Percentiles rank a stretch among this genome's conserved stretches.
phyloP scores from a whole-genome alignment of 768 basidiomycete genomes.

The Mycena alexandri region DNA sequence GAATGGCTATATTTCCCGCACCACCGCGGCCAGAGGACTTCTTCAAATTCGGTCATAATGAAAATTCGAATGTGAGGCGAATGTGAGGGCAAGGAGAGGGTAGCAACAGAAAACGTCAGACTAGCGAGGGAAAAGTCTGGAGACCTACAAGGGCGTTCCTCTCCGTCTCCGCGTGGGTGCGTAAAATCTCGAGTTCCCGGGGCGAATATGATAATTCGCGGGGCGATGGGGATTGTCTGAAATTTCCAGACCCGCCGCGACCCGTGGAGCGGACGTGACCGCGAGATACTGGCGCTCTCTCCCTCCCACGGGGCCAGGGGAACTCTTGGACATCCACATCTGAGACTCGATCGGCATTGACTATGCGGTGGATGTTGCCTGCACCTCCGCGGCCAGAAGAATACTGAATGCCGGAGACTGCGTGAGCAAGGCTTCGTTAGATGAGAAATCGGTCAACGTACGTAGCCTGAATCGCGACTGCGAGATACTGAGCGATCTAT shows the following conservation, averaged over 20 bases:
- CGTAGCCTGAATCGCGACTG: background rate
- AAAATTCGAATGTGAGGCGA: too few relatives aligned
- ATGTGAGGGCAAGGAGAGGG: too few relatives aligned
- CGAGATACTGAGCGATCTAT: background rate
- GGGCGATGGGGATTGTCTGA: slow-evolving; percentile 5
- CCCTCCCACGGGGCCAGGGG: slow-evolving; percentile 16
- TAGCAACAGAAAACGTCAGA: background rate
- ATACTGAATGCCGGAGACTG: background rate
- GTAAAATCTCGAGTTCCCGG: slow-evolving; percentile 29
- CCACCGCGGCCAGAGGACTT: slow-evolving; percentile 30
- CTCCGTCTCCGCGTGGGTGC: slow-evolving; percentile 20
- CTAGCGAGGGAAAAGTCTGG: background rate
- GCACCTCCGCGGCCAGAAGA: slow-evolving; percentile 22
- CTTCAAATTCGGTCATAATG: background rate
- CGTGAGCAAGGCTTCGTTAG: background rate
- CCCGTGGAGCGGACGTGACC: background rate
- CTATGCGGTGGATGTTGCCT: slow-evolving; percentile 5
- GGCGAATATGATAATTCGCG: slow-evolving; percentile 13
- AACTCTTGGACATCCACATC: background rate
- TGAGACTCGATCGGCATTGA: background rate
- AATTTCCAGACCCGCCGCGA: slow-evolving; percentile 3
- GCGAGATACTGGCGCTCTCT: slow-evolving; percentile 1
- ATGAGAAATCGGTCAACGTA: background rate
- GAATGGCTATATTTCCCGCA: slow-evolving; percentile 19
- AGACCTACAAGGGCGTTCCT: slow-evolving; percentile 7